These are phyloP conservation scores for Glycine latifolia DNA, from an alignment of 306 rosid species.

Conservation along the genomic window DNA sequence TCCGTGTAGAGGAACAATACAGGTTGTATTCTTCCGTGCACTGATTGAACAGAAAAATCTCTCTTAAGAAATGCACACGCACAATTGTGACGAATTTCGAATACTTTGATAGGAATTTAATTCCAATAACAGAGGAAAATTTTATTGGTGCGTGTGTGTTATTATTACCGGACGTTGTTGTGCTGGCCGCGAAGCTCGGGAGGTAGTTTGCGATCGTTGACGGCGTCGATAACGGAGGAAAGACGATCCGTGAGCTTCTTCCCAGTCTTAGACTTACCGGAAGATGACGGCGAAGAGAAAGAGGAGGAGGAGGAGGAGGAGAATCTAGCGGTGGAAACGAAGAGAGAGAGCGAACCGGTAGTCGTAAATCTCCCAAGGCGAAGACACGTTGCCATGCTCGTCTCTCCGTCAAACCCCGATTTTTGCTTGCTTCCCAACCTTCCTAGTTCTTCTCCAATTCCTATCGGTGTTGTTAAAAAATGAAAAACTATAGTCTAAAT, in stretches of 20 bases:
- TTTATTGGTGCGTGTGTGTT: not conserved
- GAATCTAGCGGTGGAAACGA: constrained; percentile 35
- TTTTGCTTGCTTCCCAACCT: too few species aligned
- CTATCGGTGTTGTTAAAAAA: too few species aligned
- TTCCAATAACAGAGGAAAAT: not conserved
- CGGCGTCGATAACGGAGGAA: constrained; percentile 78
- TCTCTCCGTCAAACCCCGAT: not conserved
- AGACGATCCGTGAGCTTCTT: constrained; percentile 74
- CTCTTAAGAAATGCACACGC: too few species aligned
- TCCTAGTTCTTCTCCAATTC: too few species aligned
- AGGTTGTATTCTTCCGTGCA: not conserved
- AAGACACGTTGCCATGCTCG: constrained; percentile 60
- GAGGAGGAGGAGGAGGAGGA: constrained; percentile 49
- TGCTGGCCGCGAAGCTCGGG: constrained; percentile 91
- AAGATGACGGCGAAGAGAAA: constrained; percentile 46
- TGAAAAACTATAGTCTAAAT: too few species aligned
- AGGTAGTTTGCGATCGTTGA: constrained; percentile 81
- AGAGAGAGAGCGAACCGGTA: constrained; percentile 35
- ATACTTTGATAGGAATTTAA: not conserved
- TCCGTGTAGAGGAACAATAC: not conserved
- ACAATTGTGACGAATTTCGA: too few species aligned
- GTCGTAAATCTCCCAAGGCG: constrained; percentile 45
- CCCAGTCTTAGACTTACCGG: constrained; percentile 62
- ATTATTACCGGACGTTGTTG: constrained; percentile 70
- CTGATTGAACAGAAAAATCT: too few species aligned